These are phyloP conservation scores for Aspergillus campestris DNA, from an alignment of 495 filamentous ascomycete species.

Conservation along the genomic window DNA sequence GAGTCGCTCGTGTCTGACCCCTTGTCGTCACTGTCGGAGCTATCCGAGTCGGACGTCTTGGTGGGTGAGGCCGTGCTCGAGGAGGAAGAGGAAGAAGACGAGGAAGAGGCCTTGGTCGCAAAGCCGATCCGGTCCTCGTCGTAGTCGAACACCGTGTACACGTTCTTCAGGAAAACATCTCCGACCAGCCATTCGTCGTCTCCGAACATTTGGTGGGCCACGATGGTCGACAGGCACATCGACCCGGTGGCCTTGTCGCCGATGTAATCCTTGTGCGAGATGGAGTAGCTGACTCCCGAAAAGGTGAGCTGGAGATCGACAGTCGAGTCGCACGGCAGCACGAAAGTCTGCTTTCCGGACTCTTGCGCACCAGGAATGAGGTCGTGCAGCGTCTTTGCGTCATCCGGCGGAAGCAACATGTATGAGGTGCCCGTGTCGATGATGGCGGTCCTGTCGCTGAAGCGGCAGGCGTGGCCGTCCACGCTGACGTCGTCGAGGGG, in stretches of 20 bases:
- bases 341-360: slow-evolving; percentile 45
- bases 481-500: slow-evolving; percentile 53
- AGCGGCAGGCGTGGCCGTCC: slow-evolving; percentile 42
- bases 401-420: slow-evolving; percentile 54
- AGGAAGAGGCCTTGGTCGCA: slow-evolving; percentile 7
- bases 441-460: slow-evolving; percentile 49
- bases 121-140: slow-evolving; percentile 40
- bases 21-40: no score
- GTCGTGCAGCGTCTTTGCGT: slow-evolving; percentile 57
- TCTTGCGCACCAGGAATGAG: slow-evolving; percentile 51
- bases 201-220: slow-evolving; percentile 38
- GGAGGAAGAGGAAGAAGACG: no score
- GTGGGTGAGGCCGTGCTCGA: no score
- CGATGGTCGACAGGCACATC: slow-evolving; percentile 58
- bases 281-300: slow-evolving; percentile 49
- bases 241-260: slow-evolving; percentile 31
- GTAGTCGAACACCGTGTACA: slow-evolving; percentile 78
- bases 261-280: slow-evolving; percentile 63
- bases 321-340: slow-evolving; percentile 62
- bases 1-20: no score
- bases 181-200: slow-evolving; percentile 63
- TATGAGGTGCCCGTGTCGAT: slow-evolving; percentile 80
- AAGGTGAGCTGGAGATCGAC: slow-evolving; percentile 44
- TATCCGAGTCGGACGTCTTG: no score
- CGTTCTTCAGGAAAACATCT: slow-evolving; percentile 81